Evolutionary conservation across 305 asterid genomes (phyloP), one percentile per base, ranked within the genome.

Genomic region (Fraxinus albicans): DNA sequence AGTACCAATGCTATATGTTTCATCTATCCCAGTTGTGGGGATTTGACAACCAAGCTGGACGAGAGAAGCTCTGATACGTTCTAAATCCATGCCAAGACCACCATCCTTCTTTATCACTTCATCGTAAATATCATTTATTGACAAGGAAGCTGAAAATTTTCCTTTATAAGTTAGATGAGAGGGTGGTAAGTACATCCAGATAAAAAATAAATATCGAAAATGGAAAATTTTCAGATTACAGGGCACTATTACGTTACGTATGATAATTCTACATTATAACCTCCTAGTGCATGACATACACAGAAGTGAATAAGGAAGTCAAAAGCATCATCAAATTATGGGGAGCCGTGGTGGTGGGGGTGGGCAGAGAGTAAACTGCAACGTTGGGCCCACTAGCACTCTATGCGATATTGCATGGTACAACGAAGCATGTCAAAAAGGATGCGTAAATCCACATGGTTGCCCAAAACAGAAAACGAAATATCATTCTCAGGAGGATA

Each of bases 71-170:
- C 88, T 79, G 79, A 91, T 84, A 77, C 93, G 94, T 10, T 93
- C 97, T 55, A 88, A 83, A 83, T 93, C 89, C 91, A 93, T 85
- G 80, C 91, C 89, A 85, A 90, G 85, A 86, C 95, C 97, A 63
- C 84, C 89, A 65, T 93, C 93, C 47, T 86, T 91, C 87, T 93
- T 93, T 76, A 92, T 95, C 83, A 94, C 94, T 87, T 92, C 97
- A 76, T 89, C 92, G 79, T 89, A 91, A 83, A 95, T 91, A 80
- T 86, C 91, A 88, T 91, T 87, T 79, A 90, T 81, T 67, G 97
- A 88, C 50, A 92, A 83, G 40, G 88, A 80, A 76, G 88, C 99
- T 95, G 93, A 80, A 89, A 86, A 89, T 15, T 73, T 80, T 65
- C 81, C 76, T 60, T 53, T 44, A 69, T 12, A 84, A 63, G 83